Conservation (phyloP, 345 rosid species). For the Anacardium occidentale region DNA sequence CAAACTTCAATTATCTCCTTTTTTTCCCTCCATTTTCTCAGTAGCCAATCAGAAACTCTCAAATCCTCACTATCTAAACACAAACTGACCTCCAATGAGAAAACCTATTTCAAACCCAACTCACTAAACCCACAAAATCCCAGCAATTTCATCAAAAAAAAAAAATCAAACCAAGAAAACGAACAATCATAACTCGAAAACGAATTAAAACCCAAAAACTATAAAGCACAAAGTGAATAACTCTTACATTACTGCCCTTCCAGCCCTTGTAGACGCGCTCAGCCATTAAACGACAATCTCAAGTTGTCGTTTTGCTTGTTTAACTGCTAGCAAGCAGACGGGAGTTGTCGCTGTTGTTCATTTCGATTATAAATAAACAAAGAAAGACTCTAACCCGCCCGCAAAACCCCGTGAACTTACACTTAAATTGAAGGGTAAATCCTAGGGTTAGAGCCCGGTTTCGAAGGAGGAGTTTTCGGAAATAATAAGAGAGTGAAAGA, state of each 20-base stretch:
- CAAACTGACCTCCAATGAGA: constrained; percentile 1
- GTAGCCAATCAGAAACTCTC: constrained; percentile 14
- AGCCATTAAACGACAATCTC: constrained; percentile 46
- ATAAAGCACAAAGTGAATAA: neutral
- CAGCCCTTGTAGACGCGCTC: constrained; percentile 83
- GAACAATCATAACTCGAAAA: constrained; percentile 15
- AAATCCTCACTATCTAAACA: neutral
- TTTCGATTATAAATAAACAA: constrained; percentile 2
- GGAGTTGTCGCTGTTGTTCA: constrained; percentile 23
- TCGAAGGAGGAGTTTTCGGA: constrained; percentile 4
- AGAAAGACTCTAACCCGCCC: neutral
- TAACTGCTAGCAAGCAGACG: constrained; percentile 23
- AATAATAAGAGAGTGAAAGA: neutral
- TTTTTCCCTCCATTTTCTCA: constrained; percentile 10
- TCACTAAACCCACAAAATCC: constrained; percentile 25
- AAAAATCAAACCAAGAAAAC: constrained; percentile 27
- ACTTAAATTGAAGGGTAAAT: constrained; percentile 8
- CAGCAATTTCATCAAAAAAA: constrained; percentile 12
- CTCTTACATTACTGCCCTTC: constrained; percentile 94
- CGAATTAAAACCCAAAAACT: neutral
- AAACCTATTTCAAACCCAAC: constrained; percentile 14
- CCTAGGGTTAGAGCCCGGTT: neutral
- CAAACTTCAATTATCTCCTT: neutral
- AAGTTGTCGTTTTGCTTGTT: constrained; percentile 15
- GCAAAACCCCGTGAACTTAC: constrained; percentile 9